These are phyloP conservation scores for Funneliformis caledonium DNA, from an alignment of 371 early-diverging fungal species.

Conservation along the genomic window DNA sequence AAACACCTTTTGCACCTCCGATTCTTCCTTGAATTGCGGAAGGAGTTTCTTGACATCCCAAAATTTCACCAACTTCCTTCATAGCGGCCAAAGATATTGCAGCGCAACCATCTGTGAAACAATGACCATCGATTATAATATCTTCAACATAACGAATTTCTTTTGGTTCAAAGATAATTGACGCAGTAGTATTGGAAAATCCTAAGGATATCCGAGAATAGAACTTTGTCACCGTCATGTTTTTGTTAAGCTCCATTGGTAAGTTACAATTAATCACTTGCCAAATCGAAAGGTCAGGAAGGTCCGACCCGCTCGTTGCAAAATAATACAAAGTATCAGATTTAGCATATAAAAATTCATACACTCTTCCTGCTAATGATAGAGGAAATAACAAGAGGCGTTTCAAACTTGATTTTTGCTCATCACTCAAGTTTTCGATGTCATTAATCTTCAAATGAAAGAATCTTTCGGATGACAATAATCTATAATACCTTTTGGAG, in stretches of 20 bases:
- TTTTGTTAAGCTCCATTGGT: conserved; percentile 48
- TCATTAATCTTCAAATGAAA: conserved; percentile 39
- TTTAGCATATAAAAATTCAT: conserved; percentile 42
- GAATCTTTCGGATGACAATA: conserved; percentile 43
- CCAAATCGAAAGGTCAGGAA: conserved; percentile 44
- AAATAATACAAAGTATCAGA: conserved; percentile 41
- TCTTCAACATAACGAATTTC: conserved; percentile 50
- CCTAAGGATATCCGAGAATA: conserved; percentile 53
- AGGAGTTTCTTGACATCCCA: conserved; percentile 49
- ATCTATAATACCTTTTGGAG: conserved; percentile 43
- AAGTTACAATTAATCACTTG: conserved; percentile 56
- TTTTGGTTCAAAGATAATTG: conserved; percentile 48
- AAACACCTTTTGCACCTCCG: conserved; percentile 57
- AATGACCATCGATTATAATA: conserved; percentile 34
- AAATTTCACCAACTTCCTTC: conserved; percentile 50
- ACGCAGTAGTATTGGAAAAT: conserved; percentile 53
- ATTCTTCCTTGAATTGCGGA: conserved; percentile 59
- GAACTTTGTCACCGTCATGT: conserved; percentile 53
- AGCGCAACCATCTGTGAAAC: conserved; percentile 60
- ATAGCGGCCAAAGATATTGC: conserved; percentile 54
- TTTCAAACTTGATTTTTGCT: conserved; percentile 10
- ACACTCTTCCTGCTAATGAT: conserved; percentile 38
- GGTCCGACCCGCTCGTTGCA: conserved; percentile 50
- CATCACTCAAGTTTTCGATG: background rate
- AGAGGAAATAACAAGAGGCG: conserved; percentile 41